Evolutionary conservation across 2,329 filamentous ascomycete species (phyloP).

Genomic region (Colletotrichum euphorbiae): DNA sequence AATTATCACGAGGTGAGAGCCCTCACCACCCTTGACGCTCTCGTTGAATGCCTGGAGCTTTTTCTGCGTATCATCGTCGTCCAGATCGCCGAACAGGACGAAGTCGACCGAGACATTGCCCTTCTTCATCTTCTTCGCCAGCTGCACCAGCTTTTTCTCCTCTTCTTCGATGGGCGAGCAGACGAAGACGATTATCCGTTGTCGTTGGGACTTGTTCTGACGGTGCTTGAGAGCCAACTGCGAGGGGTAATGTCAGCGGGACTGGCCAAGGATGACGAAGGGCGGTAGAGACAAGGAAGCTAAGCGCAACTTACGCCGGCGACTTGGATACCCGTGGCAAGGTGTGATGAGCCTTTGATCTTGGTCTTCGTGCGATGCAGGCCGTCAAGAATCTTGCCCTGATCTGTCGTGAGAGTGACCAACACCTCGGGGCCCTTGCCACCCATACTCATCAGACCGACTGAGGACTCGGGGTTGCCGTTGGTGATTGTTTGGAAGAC

Average conservation of each 20-base stretch:
- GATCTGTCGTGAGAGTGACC: slow-evolving; percentile 94
- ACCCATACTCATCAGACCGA: slow-evolving; percentile 99
- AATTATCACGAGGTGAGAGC: slow-evolving; percentile 90
- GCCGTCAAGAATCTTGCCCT: slow-evolving; percentile 93
- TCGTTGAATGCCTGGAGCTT: slow-evolving; percentile 96
- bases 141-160: slow-evolving; percentile 86
- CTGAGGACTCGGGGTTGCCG: slow-evolving; percentile 95
- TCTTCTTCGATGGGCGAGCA: slow-evolving; percentile 93
- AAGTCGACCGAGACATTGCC: slow-evolving; percentile 94
- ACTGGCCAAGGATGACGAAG: slow-evolving; percentile 20
- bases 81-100: slow-evolving; percentile 92
- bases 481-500: slow-evolving; percentile 96
- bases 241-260: slow-evolving; percentile 43
- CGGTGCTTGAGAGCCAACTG: slow-evolving; percentile 97
- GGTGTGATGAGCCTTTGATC: slow-evolving; percentile 88
- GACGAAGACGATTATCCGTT: slow-evolving; percentile 96
- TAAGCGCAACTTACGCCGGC: slow-evolving; percentile 76
- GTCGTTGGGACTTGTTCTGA: slow-evolving; percentile 96
- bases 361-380: slow-evolving; percentile 90
- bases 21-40: slow-evolving; percentile 89
- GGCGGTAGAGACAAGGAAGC: neutral
- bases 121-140: slow-evolving; percentile 99
- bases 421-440: slow-evolving; percentile 97
- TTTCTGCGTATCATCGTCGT: slow-evolving; percentile 87
- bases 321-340: slow-evolving; percentile 95